Evolutionary conservation across 2,329 filamentous ascomycete genomes (phyloP), one percentile per base, ranked within the genome.

Genomic region (Penicillium janthinellum): DNA sequence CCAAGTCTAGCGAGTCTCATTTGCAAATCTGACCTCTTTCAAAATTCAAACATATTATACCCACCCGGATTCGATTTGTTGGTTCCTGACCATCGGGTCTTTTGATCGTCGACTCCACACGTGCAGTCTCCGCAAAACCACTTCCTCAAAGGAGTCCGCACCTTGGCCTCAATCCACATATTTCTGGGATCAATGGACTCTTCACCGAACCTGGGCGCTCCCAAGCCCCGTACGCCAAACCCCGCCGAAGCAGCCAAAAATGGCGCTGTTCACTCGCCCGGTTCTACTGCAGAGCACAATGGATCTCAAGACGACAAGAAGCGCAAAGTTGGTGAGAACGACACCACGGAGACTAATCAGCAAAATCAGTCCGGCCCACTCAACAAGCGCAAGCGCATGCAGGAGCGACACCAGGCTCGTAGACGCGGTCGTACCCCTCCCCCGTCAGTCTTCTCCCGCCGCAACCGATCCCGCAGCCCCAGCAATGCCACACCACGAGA

Each of bases 341-440:
- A 70, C 34, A 55, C 44, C 10, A 34, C 64, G 8, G 50, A 58
- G n/a, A 38, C 60, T 22, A 72, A 72, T 41, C 57, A 67, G 39
- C 65, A 65, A 55, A 58, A 64, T 11, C 42, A 64, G 14, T 69
- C 71, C n/a, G 73, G 70, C 6, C 69, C 71, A 11, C 51, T 70
- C 7, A 69, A 72, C 22, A 78, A 76, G 60, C 75, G 76, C 59
- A 76, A 71, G 58, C 73, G 76, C 41, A 63, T 75, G 48, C 73
- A 78, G 57, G 76, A 78, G 62, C 71, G 76, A 20, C 68, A 73
- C 58, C 74, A 76, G 64, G 74, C 71, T 42, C 72, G 74, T 57
- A 75, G 72, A 61, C 71, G 74, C 15, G 74, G 69, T 28, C 71
- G 70, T n/a, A 70, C 73, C 45, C 71, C 75, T 31, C 75, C 75